These are phyloP conservation scores for Diplogelasinospora grovesii DNA, from an alignment of 495 filamentous ascomycete species.

Conservation along the genomic window DNA sequence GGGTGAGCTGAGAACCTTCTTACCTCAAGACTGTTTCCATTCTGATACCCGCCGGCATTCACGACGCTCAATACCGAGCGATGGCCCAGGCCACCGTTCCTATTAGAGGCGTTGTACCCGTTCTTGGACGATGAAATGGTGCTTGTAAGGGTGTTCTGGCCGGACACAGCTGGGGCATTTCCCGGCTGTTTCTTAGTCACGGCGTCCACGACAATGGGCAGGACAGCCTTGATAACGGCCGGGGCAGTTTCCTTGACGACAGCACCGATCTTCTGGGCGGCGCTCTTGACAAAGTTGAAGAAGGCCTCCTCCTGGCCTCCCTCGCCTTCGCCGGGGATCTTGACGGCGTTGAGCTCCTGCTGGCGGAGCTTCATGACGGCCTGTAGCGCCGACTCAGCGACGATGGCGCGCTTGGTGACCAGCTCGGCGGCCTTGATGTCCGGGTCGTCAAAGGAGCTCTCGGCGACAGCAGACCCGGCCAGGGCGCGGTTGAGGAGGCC, in stretches of 20 bases:
- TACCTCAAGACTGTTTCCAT: too few species aligned
- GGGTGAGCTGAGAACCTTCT: too few species aligned
- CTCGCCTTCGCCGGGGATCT: constrained; percentile 1
- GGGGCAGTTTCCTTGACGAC: constrained; percentile 3
- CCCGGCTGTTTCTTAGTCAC: too few species aligned
- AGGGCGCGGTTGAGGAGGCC: neutral
- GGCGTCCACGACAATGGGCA: constrained; percentile 1
- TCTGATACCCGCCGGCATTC: too few species aligned
- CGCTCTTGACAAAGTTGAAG: constrained; percentile 19
- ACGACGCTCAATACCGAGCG: too few species aligned
- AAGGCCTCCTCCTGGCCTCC: constrained; percentile 14
- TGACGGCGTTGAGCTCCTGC: constrained; percentile 13
- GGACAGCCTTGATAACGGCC: constrained; percentile 6
- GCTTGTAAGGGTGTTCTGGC: too few species aligned
- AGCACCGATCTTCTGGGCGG: constrained; percentile 16
- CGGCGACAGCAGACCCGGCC: neutral
- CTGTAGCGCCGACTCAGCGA: constrained; percentile 33
- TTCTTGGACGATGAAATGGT: too few species aligned
- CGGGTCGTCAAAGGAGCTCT: neutral
- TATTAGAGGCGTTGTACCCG: too few species aligned
- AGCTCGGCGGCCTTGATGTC: constrained; percentile 11
- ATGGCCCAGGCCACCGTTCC: too few species aligned
- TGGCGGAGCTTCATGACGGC: constrained; percentile 23
- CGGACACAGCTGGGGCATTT: too few species aligned
- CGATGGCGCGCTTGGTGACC: constrained; percentile 24